Percentiles rank a stretch among this genome's conserved stretches.
Evolutionary conservation across 768 basidiomycete genomes (phyloP).

Genomic region (Leucocoprinus sp.): DNA sequence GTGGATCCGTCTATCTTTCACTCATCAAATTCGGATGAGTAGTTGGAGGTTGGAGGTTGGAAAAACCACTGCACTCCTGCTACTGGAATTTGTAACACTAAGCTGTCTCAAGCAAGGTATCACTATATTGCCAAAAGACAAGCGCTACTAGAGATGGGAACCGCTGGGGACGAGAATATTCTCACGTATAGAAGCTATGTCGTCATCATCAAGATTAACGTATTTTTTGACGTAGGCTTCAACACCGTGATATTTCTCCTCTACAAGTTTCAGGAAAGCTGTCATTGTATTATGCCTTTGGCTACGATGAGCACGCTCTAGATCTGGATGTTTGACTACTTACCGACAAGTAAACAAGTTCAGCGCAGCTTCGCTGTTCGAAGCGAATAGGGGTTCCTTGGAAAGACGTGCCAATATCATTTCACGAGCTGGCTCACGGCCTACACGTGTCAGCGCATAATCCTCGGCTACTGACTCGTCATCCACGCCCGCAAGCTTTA

Average conservation of each 20-base stretch:
- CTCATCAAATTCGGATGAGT: too few relatives aligned
- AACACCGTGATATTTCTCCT: conserved; percentile 59
- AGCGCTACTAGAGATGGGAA: conserved; percentile 4
- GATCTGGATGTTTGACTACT: conserved; percentile 13
- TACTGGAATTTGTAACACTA: too few relatives aligned
- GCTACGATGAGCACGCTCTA: conserved; percentile 4
- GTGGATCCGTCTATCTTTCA: too few relatives aligned
- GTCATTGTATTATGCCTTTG: conserved; percentile 67
- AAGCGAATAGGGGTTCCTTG: conserved; percentile 66
- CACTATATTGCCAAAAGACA: too few relatives aligned
- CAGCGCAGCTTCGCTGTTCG: conserved; percentile 66
- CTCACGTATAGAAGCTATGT: conserved; percentile 48
- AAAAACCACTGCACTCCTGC: too few relatives aligned
- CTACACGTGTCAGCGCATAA: conserved; percentile 71
- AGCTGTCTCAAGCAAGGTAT: background rate
- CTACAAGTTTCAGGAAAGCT: conserved; percentile 55
- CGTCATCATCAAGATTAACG: conserved; percentile 53
- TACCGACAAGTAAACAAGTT: conserved; percentile 80
- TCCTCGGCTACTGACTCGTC: conserved; percentile 60
- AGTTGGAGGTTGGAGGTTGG: too few relatives aligned
- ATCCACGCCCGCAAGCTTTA: conserved; percentile 64
- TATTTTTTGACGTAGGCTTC: conserved; percentile 53
- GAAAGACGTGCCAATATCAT: conserved; percentile 60
- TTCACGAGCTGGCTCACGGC: conserved; percentile 70
- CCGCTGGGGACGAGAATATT: conserved; percentile 40